These are phyloP conservation scores for Alternaria triticina DNA, from an alignment of 2,329 filamentous ascomycete genomes.

Conservation along the genomic window DNA sequence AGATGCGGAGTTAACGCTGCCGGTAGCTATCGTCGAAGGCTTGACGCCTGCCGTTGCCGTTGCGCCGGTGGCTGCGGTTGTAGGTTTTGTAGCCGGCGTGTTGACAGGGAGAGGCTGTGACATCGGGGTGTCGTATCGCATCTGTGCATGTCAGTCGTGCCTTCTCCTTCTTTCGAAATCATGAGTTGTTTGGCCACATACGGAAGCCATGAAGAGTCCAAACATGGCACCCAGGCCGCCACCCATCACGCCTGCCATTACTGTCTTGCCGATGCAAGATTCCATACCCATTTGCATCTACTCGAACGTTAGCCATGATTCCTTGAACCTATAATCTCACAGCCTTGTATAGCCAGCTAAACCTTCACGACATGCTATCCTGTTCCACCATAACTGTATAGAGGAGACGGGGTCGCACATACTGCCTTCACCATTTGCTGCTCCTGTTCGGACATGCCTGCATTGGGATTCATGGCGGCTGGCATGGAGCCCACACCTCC, in stretches of 20 bases:
- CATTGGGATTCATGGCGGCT: constrained; percentile 40
- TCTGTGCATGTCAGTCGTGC: constrained; percentile 59
- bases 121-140: constrained; percentile 97
- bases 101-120: constrained; percentile 52
- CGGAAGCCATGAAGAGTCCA: constrained; percentile 96
- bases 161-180: background rate
- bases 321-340: background rate
- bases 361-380: background rate
- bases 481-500: constrained; percentile 32
- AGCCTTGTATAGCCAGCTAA: background rate
- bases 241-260: constrained; percentile 89
- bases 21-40: constrained; percentile 6
- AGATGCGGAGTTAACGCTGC: constrained; percentile 4
- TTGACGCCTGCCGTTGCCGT: constrained; percentile 10
- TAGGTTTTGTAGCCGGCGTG: constrained; percentile 26
- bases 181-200: constrained; percentile 56
- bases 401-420: constrained; percentile 2
- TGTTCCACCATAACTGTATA: background rate
- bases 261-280: constrained; percentile 87
- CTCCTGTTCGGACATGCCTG: constrained; percentile 53
- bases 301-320: constrained; percentile 4
- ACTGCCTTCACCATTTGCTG: constrained; percentile 58
- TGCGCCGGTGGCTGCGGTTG: constrained; percentile 51
- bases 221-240: constrained; percentile 94
- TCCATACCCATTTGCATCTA: constrained; percentile 88